Conservation (phyloP, 1,284 basidiomycete genomes). For the Cryptococcus sp. region DNA sequence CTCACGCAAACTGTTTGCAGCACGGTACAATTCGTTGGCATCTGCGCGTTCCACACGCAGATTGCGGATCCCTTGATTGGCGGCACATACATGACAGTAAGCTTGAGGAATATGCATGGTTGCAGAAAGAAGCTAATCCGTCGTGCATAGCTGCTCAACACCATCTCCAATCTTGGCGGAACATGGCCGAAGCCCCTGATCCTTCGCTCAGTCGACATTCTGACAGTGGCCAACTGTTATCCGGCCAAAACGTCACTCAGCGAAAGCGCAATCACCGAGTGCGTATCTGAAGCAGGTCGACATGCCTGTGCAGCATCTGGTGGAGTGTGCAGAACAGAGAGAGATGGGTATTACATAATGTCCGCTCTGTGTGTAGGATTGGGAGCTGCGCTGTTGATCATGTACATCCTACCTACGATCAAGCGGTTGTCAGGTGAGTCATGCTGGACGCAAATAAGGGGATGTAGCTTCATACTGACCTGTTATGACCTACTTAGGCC, state of each 20-base stretch:
- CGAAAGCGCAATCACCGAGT: conserved; percentile 65
- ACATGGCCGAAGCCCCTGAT: conserved; percentile 83
- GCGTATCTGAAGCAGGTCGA: conserved; percentile 87
- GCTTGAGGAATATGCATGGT: conserved; percentile 33
- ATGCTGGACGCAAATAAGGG: background rate
- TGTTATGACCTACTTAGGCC: conserved; percentile 17
- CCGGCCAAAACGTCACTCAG: conserved; percentile 41
- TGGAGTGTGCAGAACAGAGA: conserved; percentile 77
- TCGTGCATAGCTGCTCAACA: conserved; percentile 75
- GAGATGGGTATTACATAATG: conserved; percentile 91
- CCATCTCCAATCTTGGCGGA: conserved; percentile 94
- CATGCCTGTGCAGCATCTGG: conserved; percentile 70
- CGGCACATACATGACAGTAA: conserved; percentile 95
- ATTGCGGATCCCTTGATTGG: conserved; percentile 97
- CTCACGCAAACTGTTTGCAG: conserved; percentile 53
- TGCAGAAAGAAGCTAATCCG: no score
- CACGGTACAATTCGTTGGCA: conserved; percentile 97
- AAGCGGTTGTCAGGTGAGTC: conserved; percentile 77
- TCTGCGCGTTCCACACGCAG: conserved; percentile 96
- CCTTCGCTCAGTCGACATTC: conserved; percentile 73
- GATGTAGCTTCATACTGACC: conserved; percentile 9
- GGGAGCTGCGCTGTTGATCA: conserved; percentile 70
- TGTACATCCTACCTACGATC: conserved; percentile 81
- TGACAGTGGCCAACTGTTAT: conserved; percentile 76
- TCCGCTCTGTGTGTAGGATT: conserved; percentile 74